Evolutionary conservation across 208 protist species (phyloP).

Genomic region (Wallacemonas rigidus): DNA sequence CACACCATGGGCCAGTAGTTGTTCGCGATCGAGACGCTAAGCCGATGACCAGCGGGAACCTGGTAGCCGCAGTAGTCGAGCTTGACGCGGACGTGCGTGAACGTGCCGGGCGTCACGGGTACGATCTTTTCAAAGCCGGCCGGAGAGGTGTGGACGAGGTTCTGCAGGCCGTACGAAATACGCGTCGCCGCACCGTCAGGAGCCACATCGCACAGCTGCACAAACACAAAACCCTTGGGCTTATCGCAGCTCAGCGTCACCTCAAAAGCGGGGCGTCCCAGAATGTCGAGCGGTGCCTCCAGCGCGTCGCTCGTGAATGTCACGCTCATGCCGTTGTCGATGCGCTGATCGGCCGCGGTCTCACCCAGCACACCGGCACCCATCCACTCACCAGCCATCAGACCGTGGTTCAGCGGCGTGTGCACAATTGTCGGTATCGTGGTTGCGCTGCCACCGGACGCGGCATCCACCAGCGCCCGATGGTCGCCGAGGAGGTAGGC

Average conservation of each 20-base stretch:
- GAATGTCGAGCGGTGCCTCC: slow-evolving; percentile 32
- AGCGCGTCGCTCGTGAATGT: slow-evolving; percentile 46
- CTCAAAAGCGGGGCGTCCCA: slow-evolving; percentile 49
- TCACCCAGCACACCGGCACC: slow-evolving; percentile 56
- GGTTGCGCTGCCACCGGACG: not conserved
- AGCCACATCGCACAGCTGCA: slow-evolving; percentile 57
- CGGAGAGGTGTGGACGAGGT: slow-evolving; percentile 47
- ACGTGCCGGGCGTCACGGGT: slow-evolving; percentile 25
- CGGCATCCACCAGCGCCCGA: slow-evolving; percentile 13
- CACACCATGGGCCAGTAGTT: slow-evolving; percentile 75
- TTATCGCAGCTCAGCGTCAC: slow-evolving; percentile 49
- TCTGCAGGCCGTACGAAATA: slow-evolving; percentile 62
- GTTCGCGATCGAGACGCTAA: slow-evolving; percentile 59
- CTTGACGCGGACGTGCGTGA: slow-evolving; percentile 34
- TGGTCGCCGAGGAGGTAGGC: slow-evolving; percentile 23
- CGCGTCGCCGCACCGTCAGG: slow-evolving; percentile 55
- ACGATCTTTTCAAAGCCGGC: slow-evolving; percentile 29
- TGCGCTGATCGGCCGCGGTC: slow-evolving; percentile 59
- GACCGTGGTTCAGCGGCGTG: slow-evolving; percentile 64
- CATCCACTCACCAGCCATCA: slow-evolving; percentile 68
- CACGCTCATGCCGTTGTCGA: slow-evolving; percentile 67
- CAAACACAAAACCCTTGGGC: slow-evolving; percentile 65
- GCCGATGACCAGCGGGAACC: slow-evolving; percentile 40
- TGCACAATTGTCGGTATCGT: slow-evolving; percentile 32
- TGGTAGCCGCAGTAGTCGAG: slow-evolving; percentile 73